Conservation (phyloP, 768 basidiomycete species). For the Mycena sanguinolenta region DNA sequence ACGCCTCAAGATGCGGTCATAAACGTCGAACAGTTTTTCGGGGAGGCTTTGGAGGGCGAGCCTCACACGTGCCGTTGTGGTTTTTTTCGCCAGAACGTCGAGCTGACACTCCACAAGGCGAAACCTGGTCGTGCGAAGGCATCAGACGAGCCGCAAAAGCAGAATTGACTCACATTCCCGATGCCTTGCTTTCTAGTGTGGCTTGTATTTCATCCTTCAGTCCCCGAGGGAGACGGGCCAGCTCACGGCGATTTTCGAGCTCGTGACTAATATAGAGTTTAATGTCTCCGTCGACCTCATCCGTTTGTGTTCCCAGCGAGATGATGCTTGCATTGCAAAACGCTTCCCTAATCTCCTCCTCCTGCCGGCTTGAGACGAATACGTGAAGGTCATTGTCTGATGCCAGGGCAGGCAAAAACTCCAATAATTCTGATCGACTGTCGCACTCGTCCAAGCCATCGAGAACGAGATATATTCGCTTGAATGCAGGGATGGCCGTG, state of each 20-base stretch:
- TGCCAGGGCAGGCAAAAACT: not conserved
- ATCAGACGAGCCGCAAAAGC: too few relatives aligned
- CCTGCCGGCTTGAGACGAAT: not conserved
- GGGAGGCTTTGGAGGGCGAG: conserved; percentile 11
- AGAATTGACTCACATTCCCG: conserved; percentile 1
- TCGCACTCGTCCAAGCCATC: conserved; percentile 18
- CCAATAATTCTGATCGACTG: not conserved
- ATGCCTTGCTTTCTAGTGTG: not conserved
- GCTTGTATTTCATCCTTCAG: not conserved
- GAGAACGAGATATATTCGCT: not conserved
- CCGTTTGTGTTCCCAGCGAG: not conserved
- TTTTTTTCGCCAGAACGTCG: not conserved
- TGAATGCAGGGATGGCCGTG: not conserved
- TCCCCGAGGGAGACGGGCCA: not conserved
- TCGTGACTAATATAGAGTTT: not conserved
- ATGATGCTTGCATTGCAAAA: not conserved
- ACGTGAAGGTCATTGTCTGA: not conserved
- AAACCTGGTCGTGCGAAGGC: conserved; percentile 3
- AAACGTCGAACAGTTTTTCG: not conserved
- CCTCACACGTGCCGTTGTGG: not conserved
- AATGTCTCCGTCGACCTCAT: conserved; percentile 8
- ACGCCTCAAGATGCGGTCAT: conserved; percentile 6
- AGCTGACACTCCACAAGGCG: conserved; percentile 12
- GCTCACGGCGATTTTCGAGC: not conserved
- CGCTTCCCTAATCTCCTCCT: not conserved